Base-by-base conservation (phyloP, 768 basidiomycete genomes). In the Boletus vinaceobasis region DNA sequence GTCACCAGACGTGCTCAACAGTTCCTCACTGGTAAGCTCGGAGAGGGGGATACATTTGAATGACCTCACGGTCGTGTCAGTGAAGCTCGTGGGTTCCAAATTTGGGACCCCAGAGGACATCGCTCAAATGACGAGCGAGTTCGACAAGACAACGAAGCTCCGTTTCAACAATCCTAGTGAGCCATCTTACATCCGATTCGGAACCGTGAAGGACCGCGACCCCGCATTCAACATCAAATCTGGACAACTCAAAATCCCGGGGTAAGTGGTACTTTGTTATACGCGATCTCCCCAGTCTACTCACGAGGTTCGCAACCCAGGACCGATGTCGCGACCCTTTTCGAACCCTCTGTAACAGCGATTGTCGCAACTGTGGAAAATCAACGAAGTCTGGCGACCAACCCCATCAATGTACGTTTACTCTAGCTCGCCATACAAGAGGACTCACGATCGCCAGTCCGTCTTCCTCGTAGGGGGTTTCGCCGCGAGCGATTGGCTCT, bases 131-230 rank as follows among this genome's bases (percentile, higher is more conserved):
- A 62, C 66, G 6, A 57, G 60, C 11, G 69, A 66, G 42, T 83
- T 82, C 51, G 80, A 82, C 58, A 76, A 72, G 53, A 71, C 74
- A 2, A 76, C 79, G 2, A 83, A 81, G 52, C 63, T 75, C 1
- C 67, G 73, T 15, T 83, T 82, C 58, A 65, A 65, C 23, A 71
- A 72, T 49, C 56, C 70, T 9, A 46, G 60, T 0, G 74, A 79
- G 21, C 71, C 73, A 2, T 73, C 76, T 31, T 81, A 73, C 60
- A 74, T 83, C 52, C 74, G 72, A 49, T 81, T 83, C 53, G 81
- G 80, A 17, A 71, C 70, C 3, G 68, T 70, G 15, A 65, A 65
- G 27, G 79, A 80, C 57, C 75, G 72, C 38, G 78, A 81, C 56
- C 40, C 56, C 0, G 54, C 47, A 6, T 73, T 71, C 43, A 70